A percentile compares a stretch with the other conserved stretches of the same genome.
These are phyloP conservation scores for Kazachstania taianensis DNA, from an alignment of 805 yeast species.

Conservation along the genomic window DNA sequence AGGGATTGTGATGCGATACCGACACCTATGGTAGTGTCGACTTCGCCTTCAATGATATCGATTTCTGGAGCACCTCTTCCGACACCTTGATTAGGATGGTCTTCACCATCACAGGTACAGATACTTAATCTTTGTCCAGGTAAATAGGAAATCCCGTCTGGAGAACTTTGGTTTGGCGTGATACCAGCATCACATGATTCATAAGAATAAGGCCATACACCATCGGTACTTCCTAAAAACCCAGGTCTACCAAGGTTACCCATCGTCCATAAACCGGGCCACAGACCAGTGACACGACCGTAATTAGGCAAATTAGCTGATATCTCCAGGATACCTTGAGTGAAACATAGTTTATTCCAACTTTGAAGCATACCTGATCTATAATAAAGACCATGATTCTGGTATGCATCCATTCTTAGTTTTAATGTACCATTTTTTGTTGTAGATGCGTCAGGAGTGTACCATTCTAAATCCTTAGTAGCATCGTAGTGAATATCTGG, in stretches of 20 bases:
- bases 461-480: conserved; percentile 89
- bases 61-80: conserved; percentile 97
- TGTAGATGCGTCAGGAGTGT: conserved; percentile 79
- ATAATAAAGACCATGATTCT: conserved; percentile 69
- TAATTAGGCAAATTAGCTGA: conserved; percentile 71
- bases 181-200: conserved; percentile 87
- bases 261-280: conserved; percentile 97
- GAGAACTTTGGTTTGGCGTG: conserved; percentile 83
- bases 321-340: conserved; percentile 72
- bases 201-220: conserved; percentile 92
- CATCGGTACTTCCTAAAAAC: conserved; percentile 75
- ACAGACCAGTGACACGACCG: conserved; percentile 70
- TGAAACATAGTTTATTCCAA: conserved; percentile 87
- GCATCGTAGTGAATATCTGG: conserved; percentile 79
- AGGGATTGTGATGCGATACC: conserved; percentile 87
- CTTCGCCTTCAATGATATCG: conserved; percentile 82
- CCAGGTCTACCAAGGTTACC: conserved; percentile 94
- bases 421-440: conserved; percentile 65
- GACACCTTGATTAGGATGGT: conserved; percentile 77
- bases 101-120: conserved; percentile 75
- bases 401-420: conserved; percentile 69
- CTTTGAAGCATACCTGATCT: conserved; percentile 87
- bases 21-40: conserved; percentile 40
- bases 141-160: conserved; percentile 78
- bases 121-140: conserved; percentile 72